phyloP scores from a whole-genome alignment of 768 basidiomycete species.

The Butyriboletus loyo region DNA sequence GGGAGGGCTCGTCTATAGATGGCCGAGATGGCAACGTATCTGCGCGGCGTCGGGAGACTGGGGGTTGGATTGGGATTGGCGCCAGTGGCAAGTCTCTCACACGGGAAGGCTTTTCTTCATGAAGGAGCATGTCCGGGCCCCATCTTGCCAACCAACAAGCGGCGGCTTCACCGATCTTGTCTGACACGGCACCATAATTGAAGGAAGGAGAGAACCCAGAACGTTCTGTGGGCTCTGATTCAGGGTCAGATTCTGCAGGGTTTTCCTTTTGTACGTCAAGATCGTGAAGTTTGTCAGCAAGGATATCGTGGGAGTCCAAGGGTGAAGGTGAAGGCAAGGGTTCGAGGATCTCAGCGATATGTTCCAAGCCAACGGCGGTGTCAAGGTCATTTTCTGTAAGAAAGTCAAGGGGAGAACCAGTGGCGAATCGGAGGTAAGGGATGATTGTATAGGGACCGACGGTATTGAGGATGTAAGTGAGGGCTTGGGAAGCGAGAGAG shows the following conservation, averaged over 20 bases:
- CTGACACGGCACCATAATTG: conserved; percentile 83
- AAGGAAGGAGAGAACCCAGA: conserved; percentile 40
- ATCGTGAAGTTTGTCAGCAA: conserved; percentile 31
- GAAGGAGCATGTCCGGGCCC: conserved; percentile 73
- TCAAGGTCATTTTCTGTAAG: conserved; percentile 43
- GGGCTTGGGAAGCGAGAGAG: conserved; percentile 67
- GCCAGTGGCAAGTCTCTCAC: conserved; percentile 16
- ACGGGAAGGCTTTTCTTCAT: conserved; percentile 45
- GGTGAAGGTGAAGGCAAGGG: conserved; percentile 28
- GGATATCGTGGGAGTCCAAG: conserved; percentile 18
- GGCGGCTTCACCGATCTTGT: conserved; percentile 90
- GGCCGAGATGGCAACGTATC: conserved; percentile 29
- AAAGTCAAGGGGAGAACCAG: conserved; percentile 60
- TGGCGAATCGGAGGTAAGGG: conserved; percentile 78
- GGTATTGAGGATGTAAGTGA: conserved; percentile 67
- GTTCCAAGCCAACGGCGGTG: conserved; percentile 70
- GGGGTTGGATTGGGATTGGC: conserved; percentile 15
- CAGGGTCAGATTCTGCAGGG: conserved; percentile 33
- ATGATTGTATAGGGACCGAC: conserved; percentile 76
- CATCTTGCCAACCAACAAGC: conserved; percentile 86
- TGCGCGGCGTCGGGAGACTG: conserved; percentile 25
- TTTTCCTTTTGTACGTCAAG: conserved; percentile 37
- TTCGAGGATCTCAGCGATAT: conserved; percentile 51
- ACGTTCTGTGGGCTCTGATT: conserved; percentile 22
- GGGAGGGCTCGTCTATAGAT: conserved; percentile 13